Evolutionary conservation across 345 rosid genomes (phyloP).

Genomic region (Lumnitzera littorea): DNA sequence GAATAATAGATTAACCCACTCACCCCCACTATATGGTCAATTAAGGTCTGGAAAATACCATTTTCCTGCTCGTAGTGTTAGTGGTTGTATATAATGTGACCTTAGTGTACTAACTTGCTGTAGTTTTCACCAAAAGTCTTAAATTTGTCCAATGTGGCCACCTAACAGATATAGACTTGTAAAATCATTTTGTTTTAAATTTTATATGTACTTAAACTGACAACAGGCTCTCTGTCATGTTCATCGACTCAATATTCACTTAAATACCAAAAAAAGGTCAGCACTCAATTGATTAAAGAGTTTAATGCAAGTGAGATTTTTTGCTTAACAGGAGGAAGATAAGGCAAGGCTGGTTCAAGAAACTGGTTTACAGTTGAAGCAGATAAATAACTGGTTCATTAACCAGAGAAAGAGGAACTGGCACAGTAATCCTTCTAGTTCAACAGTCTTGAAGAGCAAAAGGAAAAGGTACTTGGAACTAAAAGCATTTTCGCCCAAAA

Average conservation of each 20-base stretch:
- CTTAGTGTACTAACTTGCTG: no score
- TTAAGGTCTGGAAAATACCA: no score
- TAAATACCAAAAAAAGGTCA: not conserved
- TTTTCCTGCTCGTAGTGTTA: no score
- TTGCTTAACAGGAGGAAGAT: conserved; percentile 77
- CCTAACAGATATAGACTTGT: no score
- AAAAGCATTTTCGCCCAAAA: not conserved
- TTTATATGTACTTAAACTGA: no score
- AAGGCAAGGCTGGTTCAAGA: conserved; percentile 94
- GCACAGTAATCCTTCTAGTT: conserved; percentile 89
- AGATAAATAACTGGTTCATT: conserved; percentile 98
- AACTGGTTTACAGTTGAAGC: conserved; percentile 93
- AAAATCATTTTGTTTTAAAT: no score
- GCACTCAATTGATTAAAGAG: not conserved
- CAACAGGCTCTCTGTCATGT: no score
- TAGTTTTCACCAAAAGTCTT: no score
- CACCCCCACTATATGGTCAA: no score
- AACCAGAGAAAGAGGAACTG: conserved; percentile 98
- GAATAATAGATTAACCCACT: no score
- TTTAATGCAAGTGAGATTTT: not conserved
- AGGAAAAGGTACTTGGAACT: conserved; percentile 63
- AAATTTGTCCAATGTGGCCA: no score
- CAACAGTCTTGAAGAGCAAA: conserved; percentile 75
- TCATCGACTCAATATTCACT: not conserved
- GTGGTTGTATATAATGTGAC: no score